Evolutionary conservation across 2,329 filamentous ascomycete species (phyloP).

Genomic region (Acephala macrosclerotiorum): DNA sequence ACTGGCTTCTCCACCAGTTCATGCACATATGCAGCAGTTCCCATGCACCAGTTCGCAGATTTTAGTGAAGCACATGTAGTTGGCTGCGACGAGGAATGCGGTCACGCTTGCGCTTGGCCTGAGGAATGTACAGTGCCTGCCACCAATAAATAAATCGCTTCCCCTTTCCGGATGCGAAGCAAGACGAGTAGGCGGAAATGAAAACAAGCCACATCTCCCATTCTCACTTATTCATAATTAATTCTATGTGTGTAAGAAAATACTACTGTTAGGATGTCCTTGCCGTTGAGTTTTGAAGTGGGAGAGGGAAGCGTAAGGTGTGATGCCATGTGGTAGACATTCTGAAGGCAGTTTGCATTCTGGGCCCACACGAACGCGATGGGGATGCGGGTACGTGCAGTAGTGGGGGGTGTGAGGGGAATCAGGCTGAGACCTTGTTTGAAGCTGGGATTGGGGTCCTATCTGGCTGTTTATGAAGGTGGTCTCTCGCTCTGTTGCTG

Average conservation of each 20-base stretch:
- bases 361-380: constrained; percentile 20
- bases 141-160: constrained; percentile 1
- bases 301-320: not conserved
- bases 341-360: constrained; percentile 8
- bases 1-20: constrained; percentile 42
- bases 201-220: constrained; percentile 1
- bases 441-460: constrained; percentile 16
- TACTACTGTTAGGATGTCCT: not conserved
- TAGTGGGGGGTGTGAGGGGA: constrained; percentile 16
- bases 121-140: constrained; percentile 26
- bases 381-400: constrained; percentile 29
- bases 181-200: constrained; percentile 5
- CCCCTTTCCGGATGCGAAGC: constrained; percentile 9
- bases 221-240: not conserved
- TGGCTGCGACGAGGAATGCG: constrained; percentile 29
- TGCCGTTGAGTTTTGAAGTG: not conserved
- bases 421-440: constrained; percentile 11
- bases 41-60: constrained; percentile 30
- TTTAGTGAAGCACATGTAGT: constrained; percentile 4
- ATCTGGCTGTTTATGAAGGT: constrained; percentile 27
- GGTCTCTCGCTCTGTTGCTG: not conserved
- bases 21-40: constrained; percentile 26
- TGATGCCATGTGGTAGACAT: constrained; percentile 25
- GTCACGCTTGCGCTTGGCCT: constrained; percentile 23
- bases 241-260: not conserved